Evolutionary conservation across 1,284 basidiomycete species (phyloP), one percentile per base, ranked within the genome.

Genomic region (Tremellales sp.): DNA sequence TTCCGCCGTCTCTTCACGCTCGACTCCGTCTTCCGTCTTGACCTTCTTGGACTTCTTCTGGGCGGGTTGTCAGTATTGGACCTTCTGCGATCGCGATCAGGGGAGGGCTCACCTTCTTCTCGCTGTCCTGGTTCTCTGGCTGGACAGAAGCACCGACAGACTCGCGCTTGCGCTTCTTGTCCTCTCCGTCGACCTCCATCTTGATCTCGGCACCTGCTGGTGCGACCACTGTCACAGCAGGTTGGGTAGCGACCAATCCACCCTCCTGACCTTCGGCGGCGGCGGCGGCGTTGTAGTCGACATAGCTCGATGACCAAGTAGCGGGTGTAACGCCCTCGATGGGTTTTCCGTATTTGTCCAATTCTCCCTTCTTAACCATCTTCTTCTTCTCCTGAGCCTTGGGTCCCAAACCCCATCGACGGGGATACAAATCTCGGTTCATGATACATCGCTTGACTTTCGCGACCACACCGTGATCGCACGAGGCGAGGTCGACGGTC

Each of bases 371-470:
- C 79, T 94, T 93, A 70, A 94, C 83, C 82, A 93, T 81, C 74
- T 97, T 97, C 80, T 98, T 99, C 82, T 98, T 98, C 75, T 97
- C 89, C 57, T 91, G 78, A 4, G 96, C 96, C 73, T 92, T 84
- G 33, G 94, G 96, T 19, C 96, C 96, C 49, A 99, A 82, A 56
- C 96, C 96, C 96, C 96, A 98, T 65, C 93, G 84, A 54, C 96
- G 84, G 35, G 96, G 96, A 76, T 98, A 98, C 17, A 91, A 90
- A 75, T 99, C 94, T 45, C 94, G 86, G 77, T 97, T 90, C 96
- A 99, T 99, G 72, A 99, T 98, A 75, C 94, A 97, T 50, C 96
- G 81, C 80, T 99, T 99, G 67, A 99, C 91, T 78, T 97, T 97
- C 40, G 96, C 96, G 35, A 98, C 96, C 50, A 99, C 91, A 51